phyloP scores from a whole-genome alignment of 305 asterid genomes.

The Fraxinus sp. region DNA sequence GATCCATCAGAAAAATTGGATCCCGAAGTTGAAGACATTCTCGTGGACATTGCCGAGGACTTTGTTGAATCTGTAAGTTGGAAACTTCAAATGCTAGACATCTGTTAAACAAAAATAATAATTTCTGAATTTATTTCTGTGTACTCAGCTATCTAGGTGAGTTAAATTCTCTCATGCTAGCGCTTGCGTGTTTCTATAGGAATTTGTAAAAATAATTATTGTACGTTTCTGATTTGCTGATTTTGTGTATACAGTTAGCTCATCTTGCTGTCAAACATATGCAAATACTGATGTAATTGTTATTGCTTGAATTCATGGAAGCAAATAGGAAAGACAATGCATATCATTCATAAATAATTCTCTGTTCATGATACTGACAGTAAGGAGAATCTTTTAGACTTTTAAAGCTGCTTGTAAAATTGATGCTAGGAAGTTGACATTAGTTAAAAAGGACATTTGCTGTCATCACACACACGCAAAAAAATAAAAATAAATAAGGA shows the following conservation, averaged over 20 bases:
- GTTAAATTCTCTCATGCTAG: constrained; percentile 2
- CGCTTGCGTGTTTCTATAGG: neutral
- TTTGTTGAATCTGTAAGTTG: constrained; percentile 90
- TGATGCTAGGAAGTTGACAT: neutral
- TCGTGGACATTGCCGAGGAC: constrained; percentile 83
- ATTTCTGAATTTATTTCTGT: constrained; percentile 12
- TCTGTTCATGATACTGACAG: neutral
- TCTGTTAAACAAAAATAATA: neutral
- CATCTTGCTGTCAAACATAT: neutral
- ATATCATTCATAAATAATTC: neutral
- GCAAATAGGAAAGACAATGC: neutral
- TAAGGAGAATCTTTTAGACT: neutral
- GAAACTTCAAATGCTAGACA: neutral
- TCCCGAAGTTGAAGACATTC: constrained; percentile 79
- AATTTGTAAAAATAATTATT: neutral
- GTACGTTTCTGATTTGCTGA: neutral
- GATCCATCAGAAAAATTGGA: constrained; percentile 86
- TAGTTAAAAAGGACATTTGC: neutral
- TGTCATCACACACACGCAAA: neutral
- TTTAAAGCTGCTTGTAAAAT: neutral
- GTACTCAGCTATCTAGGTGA: constrained; percentile 2
- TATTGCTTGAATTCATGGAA: constrained; percentile 6
- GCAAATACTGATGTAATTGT: neutral
- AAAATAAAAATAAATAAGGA: neutral
- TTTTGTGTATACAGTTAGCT: neutral